Evolutionary conservation across 768 basidiomycete genomes (phyloP).

Genomic region (Hydnomerulius pinastri): DNA sequence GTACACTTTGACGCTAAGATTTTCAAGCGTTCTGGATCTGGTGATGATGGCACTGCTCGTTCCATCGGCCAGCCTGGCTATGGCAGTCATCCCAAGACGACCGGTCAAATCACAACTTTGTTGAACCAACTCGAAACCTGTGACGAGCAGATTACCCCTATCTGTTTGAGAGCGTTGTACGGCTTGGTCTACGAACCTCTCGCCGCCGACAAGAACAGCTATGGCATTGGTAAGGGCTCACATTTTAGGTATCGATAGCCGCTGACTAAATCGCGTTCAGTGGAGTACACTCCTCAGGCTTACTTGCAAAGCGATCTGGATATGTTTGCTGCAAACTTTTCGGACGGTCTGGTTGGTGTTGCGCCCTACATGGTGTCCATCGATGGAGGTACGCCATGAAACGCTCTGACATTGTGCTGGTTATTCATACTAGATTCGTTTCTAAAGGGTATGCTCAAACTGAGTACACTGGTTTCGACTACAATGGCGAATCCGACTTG

Average conservation of each 20-base stretch:
- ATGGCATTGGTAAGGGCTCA: conserved; percentile 42
- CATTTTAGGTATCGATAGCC: not conserved
- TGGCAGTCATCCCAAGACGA: conserved; percentile 11
- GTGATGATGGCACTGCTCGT: not conserved
- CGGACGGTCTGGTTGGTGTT: conserved; percentile 28
- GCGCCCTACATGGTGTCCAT: conserved; percentile 12
- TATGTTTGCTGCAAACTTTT: conserved; percentile 37
- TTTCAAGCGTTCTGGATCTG: conserved; percentile 4
- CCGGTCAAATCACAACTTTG: conserved; percentile 24
- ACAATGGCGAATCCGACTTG: conserved; percentile 57
- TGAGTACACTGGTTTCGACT: conserved; percentile 38
- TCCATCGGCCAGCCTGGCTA: conserved; percentile 9
- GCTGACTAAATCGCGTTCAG: conserved; percentile 32
- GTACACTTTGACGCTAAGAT: conserved; percentile 31
- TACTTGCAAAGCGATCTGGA: conserved; percentile 43
- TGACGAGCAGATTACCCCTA: conserved; percentile 47
- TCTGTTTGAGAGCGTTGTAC: conserved; percentile 56
- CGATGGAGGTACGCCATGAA: conserved; percentile 39
- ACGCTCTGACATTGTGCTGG: too few species aligned
- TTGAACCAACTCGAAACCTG: conserved; percentile 25
- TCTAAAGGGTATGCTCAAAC: conserved; percentile 48
- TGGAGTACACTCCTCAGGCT: conserved; percentile 51
- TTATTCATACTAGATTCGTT: conserved; percentile 13
- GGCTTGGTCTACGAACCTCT: conserved; percentile 48
- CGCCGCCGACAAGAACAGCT: conserved; percentile 44